Evolutionary conservation across 371 early-diverging fungal genomes (phyloP).

Genomic region (Apophysomyces trapeziformis): DNA sequence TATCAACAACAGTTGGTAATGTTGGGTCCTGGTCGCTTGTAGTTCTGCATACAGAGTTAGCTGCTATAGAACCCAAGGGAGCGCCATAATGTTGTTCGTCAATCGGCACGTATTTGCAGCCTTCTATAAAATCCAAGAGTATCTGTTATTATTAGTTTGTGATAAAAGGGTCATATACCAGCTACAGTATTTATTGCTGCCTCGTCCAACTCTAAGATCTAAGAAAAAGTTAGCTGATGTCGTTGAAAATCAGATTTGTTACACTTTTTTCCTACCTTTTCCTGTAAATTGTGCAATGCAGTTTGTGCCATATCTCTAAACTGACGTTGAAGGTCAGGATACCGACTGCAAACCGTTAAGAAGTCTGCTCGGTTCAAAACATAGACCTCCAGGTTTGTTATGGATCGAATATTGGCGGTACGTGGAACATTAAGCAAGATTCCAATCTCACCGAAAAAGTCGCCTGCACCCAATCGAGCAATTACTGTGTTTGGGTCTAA

Average conservation of each 20-base stretch:
- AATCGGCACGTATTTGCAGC: slow-evolving; percentile 11
- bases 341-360: slow-evolving; percentile 46
- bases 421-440: slow-evolving; percentile 79
- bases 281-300: slow-evolving; percentile 22
- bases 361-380: slow-evolving; percentile 54
- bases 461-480: slow-evolving; percentile 50
- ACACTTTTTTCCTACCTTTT: slow-evolving; percentile 24
- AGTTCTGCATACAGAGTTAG: slow-evolving; percentile 44
- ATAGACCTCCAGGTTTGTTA: slow-evolving; percentile 57
- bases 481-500: slow-evolving; percentile 21
- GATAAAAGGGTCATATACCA: background rate
- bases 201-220: background rate
- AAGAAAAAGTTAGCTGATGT: too few relatives aligned
- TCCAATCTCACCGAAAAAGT: slow-evolving; percentile 80
- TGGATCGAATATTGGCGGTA: slow-evolving; percentile 77
- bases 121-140: slow-evolving; percentile 3
- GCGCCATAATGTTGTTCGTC: slow-evolving; percentile 19
- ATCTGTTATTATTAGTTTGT: too few relatives aligned
- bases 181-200: slow-evolving; percentile 2
- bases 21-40: slow-evolving; percentile 54
- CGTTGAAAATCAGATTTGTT: background rate
- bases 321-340: slow-evolving; percentile 37
- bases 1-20: slow-evolving; percentile 29
- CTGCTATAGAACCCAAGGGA: slow-evolving; percentile 21
- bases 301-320: slow-evolving; percentile 38